Percentiles rank a stretch among this genome's conserved stretches.
These are phyloP conservation scores for Zasmidium citrigriseum DNA, from an alignment of 2,329 filamentous ascomycete species.

Conservation along the genomic window DNA sequence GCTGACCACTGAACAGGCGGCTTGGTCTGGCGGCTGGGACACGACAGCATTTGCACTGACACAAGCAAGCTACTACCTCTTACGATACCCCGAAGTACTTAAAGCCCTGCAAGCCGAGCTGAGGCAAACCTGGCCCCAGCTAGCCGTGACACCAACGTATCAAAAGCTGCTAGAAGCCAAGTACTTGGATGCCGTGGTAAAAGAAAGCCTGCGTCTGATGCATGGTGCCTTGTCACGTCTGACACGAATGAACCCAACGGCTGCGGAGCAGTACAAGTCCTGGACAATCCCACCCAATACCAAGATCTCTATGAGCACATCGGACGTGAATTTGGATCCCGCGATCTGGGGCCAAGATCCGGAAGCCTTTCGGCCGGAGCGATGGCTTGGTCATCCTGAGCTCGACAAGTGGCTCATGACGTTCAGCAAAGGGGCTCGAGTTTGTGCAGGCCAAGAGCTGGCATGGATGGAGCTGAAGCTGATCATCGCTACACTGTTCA, in stretches of 20 bases:
- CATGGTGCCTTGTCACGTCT: conserved; percentile 8
- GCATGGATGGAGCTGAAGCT: conserved; percentile 14
- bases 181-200: conserved; percentile 9
- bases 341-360: conserved; percentile 8
- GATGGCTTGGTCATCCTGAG: conserved; percentile 7
- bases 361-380: conserved; percentile 1
- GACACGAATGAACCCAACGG: conserved; percentile 6
- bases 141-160: neutral
- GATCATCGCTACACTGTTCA: conserved; percentile 6
- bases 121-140: conserved; percentile 6
- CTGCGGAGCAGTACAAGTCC: conserved; percentile 5
- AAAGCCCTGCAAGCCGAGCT: conserved; percentile 5
- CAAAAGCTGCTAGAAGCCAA: conserved; percentile 1
- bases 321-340: conserved; percentile 8
- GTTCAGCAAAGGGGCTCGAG: conserved; percentile 9
- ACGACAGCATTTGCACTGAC: conserved; percentile 11
- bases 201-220: conserved; percentile 11
- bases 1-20: too few relatives aligned
- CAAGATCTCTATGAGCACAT: conserved; percentile 8
- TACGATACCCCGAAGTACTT: neutral
- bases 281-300: conserved; percentile 7
- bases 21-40: conserved; percentile 14
- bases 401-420: conserved; percentile 8
- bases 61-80: conserved; percentile 2
- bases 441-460: conserved; percentile 13